Conservation (phyloP, 257 asterid genomes). For the Voacanga thouarsii region DNA sequence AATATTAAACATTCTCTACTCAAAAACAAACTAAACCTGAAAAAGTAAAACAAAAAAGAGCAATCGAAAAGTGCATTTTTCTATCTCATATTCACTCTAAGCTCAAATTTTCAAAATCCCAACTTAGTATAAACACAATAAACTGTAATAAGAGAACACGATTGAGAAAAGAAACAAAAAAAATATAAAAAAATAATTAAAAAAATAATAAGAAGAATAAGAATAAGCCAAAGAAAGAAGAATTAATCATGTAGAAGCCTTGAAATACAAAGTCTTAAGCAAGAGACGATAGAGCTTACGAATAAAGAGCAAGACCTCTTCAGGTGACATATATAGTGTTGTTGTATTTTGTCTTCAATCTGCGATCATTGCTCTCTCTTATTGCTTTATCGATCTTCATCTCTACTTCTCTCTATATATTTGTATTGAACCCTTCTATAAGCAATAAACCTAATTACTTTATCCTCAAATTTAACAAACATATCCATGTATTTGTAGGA, state of each 20-base stretch:
- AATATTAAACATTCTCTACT: not conserved
- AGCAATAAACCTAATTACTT: constrained; percentile 2
- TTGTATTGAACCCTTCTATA: constrained; percentile 23
- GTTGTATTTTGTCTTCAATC: constrained; percentile 82
- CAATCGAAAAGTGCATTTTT: not conserved
- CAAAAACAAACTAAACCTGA: too few relatives aligned
- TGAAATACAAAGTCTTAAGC: constrained; percentile 7
- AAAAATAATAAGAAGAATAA: too few relatives aligned
- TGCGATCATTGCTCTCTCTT: constrained; percentile 60
- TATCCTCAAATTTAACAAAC: not conserved
- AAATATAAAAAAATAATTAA: too few relatives aligned
- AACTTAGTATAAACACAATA: not conserved
- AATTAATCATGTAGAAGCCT: not conserved
- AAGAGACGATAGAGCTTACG: constrained; percentile 44
- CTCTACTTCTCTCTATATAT: constrained; percentile 10
- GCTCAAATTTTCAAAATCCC: not conserved
- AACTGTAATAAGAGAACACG: not conserved
- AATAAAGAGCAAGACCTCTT: constrained; percentile 82
- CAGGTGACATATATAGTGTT: constrained; percentile 79
- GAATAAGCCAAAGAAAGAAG: not conserved
- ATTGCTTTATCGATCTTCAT: constrained; percentile 90
- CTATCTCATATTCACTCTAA: not conserved
- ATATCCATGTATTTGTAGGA: not conserved
- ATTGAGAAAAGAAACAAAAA: not conserved
- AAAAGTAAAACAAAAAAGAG: not conserved